Percentiles rank a stretch among this genome's conserved stretches.
These are phyloP conservation scores for Scytalidium lignicola DNA, from an alignment of 2,329 filamentous ascomycete species.

Conservation along the genomic window DNA sequence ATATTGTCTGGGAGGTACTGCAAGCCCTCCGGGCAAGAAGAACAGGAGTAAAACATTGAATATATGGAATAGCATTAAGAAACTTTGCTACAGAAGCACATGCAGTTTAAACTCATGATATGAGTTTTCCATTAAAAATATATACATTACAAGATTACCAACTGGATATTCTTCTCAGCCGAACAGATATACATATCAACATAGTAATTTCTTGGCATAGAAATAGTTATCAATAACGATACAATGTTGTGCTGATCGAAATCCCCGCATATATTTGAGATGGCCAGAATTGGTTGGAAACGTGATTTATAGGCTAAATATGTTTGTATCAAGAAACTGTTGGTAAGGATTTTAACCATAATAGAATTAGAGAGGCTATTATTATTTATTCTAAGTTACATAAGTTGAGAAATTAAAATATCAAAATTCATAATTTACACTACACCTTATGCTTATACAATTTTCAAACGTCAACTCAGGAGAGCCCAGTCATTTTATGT, in stretches of 20 bases:
- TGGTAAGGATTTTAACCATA: too few species aligned
- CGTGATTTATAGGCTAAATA: not conserved
- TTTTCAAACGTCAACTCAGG: too few species aligned
- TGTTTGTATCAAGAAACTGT: not conserved
- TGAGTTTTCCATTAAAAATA: too few species aligned
- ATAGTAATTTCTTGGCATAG: not conserved
- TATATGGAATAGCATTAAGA: not conserved
- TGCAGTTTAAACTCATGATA: not conserved
- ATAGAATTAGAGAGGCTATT: too few species aligned
- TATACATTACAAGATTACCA: too few species aligned
- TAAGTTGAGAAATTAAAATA: too few species aligned
- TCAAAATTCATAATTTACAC: too few species aligned
- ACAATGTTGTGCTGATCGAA: not conserved
- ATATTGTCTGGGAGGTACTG: not conserved
- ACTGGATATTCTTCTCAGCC: too few species aligned
- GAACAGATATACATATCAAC: too few species aligned
- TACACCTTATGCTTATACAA: too few species aligned
- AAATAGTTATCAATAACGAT: not conserved
- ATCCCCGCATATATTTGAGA: not conserved
- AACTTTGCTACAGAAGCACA: not conserved
- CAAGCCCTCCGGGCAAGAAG: not conserved
- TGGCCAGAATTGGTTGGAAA: not conserved
- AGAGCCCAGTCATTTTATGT: too few species aligned
- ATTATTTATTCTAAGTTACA: too few species aligned
- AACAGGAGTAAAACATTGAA: not conserved